Percentiles rank a stretch among this genome's conserved stretches.
These are phyloP conservation scores for Serpula lacrymans DNA, from an alignment of 768 basidiomycete genomes.

Conservation along the genomic window DNA sequence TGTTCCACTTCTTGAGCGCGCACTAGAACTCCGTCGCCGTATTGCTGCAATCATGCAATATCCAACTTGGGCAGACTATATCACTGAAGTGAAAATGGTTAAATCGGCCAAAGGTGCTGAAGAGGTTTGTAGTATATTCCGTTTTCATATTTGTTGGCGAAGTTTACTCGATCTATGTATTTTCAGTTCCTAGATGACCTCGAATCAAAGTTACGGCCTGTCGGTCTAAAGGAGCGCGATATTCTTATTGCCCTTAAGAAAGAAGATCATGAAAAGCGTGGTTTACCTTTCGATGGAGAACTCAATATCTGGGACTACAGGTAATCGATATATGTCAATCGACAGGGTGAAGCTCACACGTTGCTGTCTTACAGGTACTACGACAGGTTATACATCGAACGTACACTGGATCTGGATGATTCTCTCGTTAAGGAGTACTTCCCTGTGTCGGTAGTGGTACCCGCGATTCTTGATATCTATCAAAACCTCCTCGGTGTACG, in stretches of 20 bases:
- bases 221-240: constrained; percentile 64
- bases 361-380: constrained; percentile 21
- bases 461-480: constrained; percentile 79
- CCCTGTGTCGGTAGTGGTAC: constrained; percentile 80
- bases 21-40: constrained; percentile 65
- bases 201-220: constrained; percentile 66
- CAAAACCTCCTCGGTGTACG: constrained; percentile 76
- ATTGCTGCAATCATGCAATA: constrained; percentile 70
- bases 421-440: constrained; percentile 85
- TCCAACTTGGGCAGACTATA: constrained; percentile 79
- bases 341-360: neutral
- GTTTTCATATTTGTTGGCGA: neutral
- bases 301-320: constrained; percentile 88
- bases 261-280: constrained; percentile 61
- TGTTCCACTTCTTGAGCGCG: constrained; percentile 63
- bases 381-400: constrained; percentile 50
- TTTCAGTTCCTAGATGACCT: constrained; percentile 75
- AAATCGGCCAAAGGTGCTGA: constrained; percentile 62
- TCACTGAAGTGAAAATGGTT: constrained; percentile 85
- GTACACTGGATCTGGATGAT: constrained; percentile 68
- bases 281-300: constrained; percentile 62
- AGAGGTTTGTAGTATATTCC: constrained; percentile 38
- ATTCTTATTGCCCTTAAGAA: constrained; percentile 71
- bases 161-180: constrained; percentile 6
- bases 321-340: constrained; percentile 41